Percentiles rank a stretch among this genome's conserved stretches.
Conservation (phyloP, 1,284 basidiomycete species). For the Ustilago nuda region DNA sequence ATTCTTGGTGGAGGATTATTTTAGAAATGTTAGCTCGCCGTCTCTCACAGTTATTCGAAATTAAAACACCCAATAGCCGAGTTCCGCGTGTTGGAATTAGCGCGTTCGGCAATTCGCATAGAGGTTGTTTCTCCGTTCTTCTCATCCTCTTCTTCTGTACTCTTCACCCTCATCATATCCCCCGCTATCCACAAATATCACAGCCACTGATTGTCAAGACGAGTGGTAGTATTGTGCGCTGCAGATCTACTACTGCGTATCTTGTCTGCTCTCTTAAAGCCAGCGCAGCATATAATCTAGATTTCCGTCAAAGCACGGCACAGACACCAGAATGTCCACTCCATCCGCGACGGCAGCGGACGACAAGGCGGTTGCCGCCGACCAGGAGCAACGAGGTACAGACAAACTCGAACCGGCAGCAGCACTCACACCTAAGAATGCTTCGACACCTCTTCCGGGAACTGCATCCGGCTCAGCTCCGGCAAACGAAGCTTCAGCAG, state of each 20-base stretch:
- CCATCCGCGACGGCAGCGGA: conserved; percentile 33
- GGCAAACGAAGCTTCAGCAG: conserved; percentile 27
- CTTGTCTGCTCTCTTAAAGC: not conserved
- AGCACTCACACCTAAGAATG: conserved; percentile 35
- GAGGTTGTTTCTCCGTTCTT: not conserved
- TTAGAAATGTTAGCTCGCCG: not conserved
- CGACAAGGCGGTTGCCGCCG: conserved; percentile 25
- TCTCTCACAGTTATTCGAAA: not conserved
- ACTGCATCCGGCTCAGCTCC: conserved; percentile 18
- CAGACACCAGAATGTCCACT: conserved; percentile 19
- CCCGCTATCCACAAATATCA: conserved; percentile 3
- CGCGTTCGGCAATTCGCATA: conserved; percentile 9
- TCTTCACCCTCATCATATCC: not conserved
- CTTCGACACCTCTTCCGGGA: conserved; percentile 17
- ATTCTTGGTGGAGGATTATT: not conserved
- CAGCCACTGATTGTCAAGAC: not conserved
- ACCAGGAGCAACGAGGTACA: conserved; percentile 16
- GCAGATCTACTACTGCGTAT: too few species aligned
- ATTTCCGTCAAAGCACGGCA: not conserved
- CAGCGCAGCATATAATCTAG: not conserved
- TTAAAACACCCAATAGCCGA: conserved; percentile 5
- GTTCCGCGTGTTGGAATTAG: conserved; percentile 8
- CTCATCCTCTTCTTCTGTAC: not conserved
- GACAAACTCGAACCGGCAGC: conserved; percentile 25
- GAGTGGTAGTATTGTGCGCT: not conserved